phyloP scores from a whole-genome alignment of 164 flowering plant genomes.

The Magnolia kwangsiensis region DNA sequence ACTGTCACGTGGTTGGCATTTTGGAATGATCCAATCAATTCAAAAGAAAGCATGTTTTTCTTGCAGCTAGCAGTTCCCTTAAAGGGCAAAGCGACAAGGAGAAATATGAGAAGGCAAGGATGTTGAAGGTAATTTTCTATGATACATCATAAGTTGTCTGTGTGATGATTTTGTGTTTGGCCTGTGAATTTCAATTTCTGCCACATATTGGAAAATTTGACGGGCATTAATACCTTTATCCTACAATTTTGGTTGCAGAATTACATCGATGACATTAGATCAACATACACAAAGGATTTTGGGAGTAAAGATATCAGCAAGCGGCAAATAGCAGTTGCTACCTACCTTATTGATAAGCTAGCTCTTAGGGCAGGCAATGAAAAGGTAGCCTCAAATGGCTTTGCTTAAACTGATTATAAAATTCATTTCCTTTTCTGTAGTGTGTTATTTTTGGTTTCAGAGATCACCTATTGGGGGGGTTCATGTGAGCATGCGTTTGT shows the following conservation, averaged over 20 bases:
- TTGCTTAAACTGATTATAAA: no score
- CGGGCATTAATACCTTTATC: neutral
- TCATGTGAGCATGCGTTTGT: no score
- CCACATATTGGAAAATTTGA: no score
- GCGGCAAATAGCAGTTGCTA: slow-evolving; percentile 92
- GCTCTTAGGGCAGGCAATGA: slow-evolving; percentile 99
- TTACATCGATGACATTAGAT: slow-evolving; percentile 71
- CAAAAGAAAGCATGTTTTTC: slow-evolving; percentile 86
- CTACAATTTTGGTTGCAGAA: slow-evolving; percentile 44
- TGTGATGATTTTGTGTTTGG: neutral
- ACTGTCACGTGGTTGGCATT: slow-evolving; percentile 99
- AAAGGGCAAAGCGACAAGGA: slow-evolving; percentile 99
- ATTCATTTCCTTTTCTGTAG: no score
- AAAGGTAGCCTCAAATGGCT: slow-evolving; percentile 49
- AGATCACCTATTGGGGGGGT: no score
- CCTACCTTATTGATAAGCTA: slow-evolving; percentile 94
- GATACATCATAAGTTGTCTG: neutral
- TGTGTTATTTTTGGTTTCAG: no score
- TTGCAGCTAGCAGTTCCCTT: slow-evolving; percentile 96
- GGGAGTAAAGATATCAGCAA: slow-evolving; percentile 52
- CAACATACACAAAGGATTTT: slow-evolving; percentile 75
- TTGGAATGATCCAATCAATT: slow-evolving; percentile 98
- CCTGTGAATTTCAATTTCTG: neutral
- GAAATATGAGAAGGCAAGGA: slow-evolving; percentile 97
- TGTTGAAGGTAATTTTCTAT: slow-evolving; percentile 54